Evolutionary conservation across 1,284 basidiomycete genomes (phyloP), one percentile per base, ranked within the genome.

Genomic region (Meira miltonrushii): DNA sequence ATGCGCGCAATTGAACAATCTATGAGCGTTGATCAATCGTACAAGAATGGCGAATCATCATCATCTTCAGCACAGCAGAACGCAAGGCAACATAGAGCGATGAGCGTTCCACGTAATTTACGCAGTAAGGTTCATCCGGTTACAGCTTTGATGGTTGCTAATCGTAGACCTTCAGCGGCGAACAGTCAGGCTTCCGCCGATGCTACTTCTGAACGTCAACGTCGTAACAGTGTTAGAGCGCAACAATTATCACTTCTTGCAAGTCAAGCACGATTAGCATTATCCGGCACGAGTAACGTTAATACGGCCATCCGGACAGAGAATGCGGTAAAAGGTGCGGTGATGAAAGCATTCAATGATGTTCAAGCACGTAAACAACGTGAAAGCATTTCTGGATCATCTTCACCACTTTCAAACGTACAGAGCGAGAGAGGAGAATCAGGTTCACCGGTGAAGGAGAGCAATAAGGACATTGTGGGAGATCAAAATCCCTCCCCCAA

Each of bases 241-340:
- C 50, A 53, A 17, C 50, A 53, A 23, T 23, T 53, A 19, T 13
- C 50, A 3, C 6, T 53, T 7, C 28, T 53, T 13, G 50, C 50
- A 39, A 39, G 17, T 39, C 50, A 53, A 41, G 50, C 50, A 40
- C 17, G 50, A 39, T 19, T 53, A 13, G 50, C 39, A 13, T 33
- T 17, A 17, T 19, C 39, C 6, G 50, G 50, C 5, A 19, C 50
- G 13, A 37, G 23, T 25, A 53, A 33, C 50, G 23, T 53, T 3
- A 38, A 37, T n/a, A 38, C 50, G n/a, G 50, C 50, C 13, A 13
- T 39, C 4, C 19, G 50, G 15, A 33, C 50, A n/a, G 50, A 53
- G 15, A n/a, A 19, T 17, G 50, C 39, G n/a, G 50, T 53, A 12
- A 39, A 53, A 33, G 50, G 50, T 21, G 50, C 39, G 6, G 23